Evolutionary conservation across 1,139 yeast genomes (phyloP), one percentile per base, ranked within the genome.

Genomic region (Blastobotrys apis): DNA sequence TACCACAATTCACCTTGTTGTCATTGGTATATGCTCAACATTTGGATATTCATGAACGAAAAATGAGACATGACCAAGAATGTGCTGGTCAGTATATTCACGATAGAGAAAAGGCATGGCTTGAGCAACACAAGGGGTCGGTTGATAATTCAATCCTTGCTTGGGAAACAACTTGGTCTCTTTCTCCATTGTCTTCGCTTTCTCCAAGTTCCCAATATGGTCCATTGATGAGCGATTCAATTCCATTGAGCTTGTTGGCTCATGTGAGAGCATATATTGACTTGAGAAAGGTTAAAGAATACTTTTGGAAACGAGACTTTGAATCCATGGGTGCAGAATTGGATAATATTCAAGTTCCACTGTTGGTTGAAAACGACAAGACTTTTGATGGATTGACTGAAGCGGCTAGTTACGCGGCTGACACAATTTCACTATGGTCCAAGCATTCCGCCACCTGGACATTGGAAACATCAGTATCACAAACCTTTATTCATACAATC

Each of bases 1-100:
- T 66, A 31, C 62, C 69, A 15, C 70, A 65, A 39, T 64, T 65
- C 41, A 79, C 87, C 16, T 61, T 82, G 47, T 64, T 88, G 39
- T 74, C 85, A 2, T 69, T 84, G 53, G 68, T 87, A 54, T 75
- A 85, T 67, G 80, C 85, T 26, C 70, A 85, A 37, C 92, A 85
- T 59, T 87, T 84, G 56, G 76, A 73, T 55, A 80, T 85, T 33
- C 81, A 77, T 39, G 57, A 54, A 35, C 55, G 58, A 29, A 26
- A 23, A 26, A 2, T 27, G 15, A 17, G 32, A 26, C 33, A 26
- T 26, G 37, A 27, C 13, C 19, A 38, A 29, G 29, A 21, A 17
- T 17, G 9, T 26, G 19, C 12, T 33, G n/a, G 13, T 37, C 8
- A 13, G 23, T 16, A 33, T 21, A 9, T 16, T 9, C 22, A 32